Evolutionary conservation across 768 basidiomycete species (phyloP).

Genomic region (Fomitopsis pulvina): DNA sequence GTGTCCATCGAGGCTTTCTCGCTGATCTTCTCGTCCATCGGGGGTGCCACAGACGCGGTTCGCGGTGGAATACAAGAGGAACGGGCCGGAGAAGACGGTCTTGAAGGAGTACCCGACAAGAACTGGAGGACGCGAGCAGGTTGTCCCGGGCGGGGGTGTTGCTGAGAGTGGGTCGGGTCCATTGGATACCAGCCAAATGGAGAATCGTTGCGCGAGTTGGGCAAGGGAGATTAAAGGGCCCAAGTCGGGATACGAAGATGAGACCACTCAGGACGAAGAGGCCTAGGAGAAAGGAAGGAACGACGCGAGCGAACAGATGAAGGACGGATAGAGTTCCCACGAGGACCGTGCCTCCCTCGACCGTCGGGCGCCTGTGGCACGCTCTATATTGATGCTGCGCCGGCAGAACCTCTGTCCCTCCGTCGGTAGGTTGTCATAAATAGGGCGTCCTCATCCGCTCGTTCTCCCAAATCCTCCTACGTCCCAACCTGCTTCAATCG

Average conservation of each 20-base stretch:
- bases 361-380: background rate
- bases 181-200: conserved; percentile 21
- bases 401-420: background rate
- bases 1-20: background rate
- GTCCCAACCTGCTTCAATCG: no score
- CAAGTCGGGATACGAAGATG: conserved; percentile 2
- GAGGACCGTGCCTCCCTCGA: background rate
- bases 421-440: background rate
- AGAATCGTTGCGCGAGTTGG: background rate
- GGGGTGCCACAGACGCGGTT: background rate
- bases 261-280: conserved; percentile 5
- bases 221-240: conserved; percentile 9
- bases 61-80: background rate
- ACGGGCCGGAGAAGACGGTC: conserved; percentile 4
- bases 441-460: background rate
- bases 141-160: conserved; percentile 16
- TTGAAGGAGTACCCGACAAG: conserved; percentile 5
- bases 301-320: background rate
- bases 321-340: conserved; percentile 1
- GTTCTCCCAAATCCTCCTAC: no score
- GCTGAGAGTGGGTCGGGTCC: conserved; percentile 14
- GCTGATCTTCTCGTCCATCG: conserved; percentile 16
- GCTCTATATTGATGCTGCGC: background rate
- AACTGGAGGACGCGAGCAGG: conserved; percentile 12
- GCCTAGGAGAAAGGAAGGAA: background rate